A percentile compares a stretch with the other conserved stretches of the same genome.
These are phyloP conservation scores for Nannizziopsis arthrosporioides DNA, from an alignment of 2,329 filamentous ascomycete genomes.

Conservation along the genomic window DNA sequence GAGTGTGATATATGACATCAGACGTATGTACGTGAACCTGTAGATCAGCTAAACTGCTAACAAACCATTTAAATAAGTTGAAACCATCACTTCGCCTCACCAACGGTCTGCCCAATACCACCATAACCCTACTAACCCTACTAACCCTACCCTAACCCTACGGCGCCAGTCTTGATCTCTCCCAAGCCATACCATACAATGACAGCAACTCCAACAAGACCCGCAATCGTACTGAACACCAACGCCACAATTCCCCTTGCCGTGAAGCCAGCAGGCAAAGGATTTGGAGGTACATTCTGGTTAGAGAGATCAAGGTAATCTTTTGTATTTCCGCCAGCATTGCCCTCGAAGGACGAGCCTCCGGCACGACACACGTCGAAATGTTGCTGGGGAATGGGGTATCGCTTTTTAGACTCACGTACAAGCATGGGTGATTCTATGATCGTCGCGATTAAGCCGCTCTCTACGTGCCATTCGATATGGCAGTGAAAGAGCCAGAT, in stretches of 20 bases:
- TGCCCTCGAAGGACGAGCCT: slow-evolving; percentile 47
- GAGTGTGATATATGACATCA: too few species aligned
- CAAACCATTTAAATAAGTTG: too few species aligned
- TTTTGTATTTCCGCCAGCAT: slow-evolving; percentile 58
- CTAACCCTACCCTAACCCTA: neutral
- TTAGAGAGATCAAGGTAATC: slow-evolving; percentile 52
- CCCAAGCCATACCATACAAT: slow-evolving; percentile 49
- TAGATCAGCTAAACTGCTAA: too few species aligned
- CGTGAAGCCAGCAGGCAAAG: slow-evolving; percentile 57
- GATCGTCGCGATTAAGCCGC: slow-evolving; percentile 42
- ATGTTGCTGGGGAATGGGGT: slow-evolving; percentile 17
- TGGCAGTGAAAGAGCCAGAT: slow-evolving; percentile 39
- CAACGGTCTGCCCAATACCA: too few species aligned
- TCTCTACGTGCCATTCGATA: slow-evolving; percentile 41
- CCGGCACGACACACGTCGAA: slow-evolving; percentile 25
- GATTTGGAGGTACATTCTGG: slow-evolving; percentile 44
- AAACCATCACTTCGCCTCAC: too few species aligned
- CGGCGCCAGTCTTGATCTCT: slow-evolving; percentile 5
- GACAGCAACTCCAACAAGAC: slow-evolving; percentile 54
- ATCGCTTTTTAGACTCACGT: slow-evolving; percentile 4
- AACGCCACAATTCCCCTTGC: slow-evolving; percentile 58
- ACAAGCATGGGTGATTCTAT: slow-evolving; percentile 38
- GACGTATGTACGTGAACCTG: too few species aligned
- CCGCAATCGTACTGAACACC: slow-evolving; percentile 57
- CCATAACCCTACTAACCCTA: too few species aligned